Base-by-base conservation (phyloP, 2,329 filamentous ascomycete genomes). In the Monilinia vaccinii-corymbosi region DNA sequence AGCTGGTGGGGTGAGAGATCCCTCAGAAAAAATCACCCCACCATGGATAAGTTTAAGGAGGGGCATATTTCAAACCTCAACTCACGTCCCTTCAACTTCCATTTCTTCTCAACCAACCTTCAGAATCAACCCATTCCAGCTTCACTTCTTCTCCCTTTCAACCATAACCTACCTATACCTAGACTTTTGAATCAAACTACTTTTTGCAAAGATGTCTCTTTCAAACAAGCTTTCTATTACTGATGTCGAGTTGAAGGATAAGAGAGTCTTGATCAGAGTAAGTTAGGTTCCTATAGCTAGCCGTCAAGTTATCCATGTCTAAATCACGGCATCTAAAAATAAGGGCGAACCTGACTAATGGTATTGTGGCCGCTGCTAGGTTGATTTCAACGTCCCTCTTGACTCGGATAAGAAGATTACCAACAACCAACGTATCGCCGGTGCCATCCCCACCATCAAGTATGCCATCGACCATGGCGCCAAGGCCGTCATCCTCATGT, bases 301-400 rank as follows among this genome's bases (percentile, higher is more conserved):
- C n/a, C 31, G 40, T 56, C 36, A 46, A 32, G n/a, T 38, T 14
- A n/a, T 60, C 21, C 16, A 7, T 46, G 6, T 21, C 4, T 14
- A 3, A 44, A 42, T 3, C 9, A 55, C n/a, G 51, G 38, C 51
- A 55, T 32, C n/a, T 23, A 55, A 55, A 55, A 23, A 49, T 28
- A 28, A 31, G 8, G 38, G 38, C 46, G 31, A 46, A 49, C 42
- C 7, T 52, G 32, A 62, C 65, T 71, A 70, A 66, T 71, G 6
- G 57, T 18, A 28, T 28, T 51, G 53, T n/a, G n/a, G n/a, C n/a
- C n/a, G 21, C 32, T 46, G 13, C 56, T 71, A 96, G 92, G 93
- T 99, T 76, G 94, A 99, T 84, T 99, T 99, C 87, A 99, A 99
- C 78, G 95, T 99, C 61, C 94, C 94, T 66, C 91, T 99, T 73